Conservation (phyloP, 2,329 filamentous ascomycete genomes). For the Didymella pomorum region DNA sequence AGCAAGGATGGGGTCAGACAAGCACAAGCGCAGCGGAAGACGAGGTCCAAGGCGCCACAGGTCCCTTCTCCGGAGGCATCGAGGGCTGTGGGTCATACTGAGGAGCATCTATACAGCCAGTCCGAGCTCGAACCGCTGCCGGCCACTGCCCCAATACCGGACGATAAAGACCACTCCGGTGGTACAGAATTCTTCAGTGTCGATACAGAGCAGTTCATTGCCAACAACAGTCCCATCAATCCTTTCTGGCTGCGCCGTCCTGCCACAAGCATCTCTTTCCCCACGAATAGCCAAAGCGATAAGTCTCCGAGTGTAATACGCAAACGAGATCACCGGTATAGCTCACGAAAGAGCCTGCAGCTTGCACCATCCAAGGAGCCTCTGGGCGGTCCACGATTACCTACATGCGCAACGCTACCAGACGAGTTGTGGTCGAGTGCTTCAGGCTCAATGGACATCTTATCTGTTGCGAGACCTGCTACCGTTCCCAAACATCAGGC, state of each 20-base stretch:
- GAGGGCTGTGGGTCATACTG: constrained; percentile 20
- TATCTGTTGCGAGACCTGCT: constrained; percentile 20
- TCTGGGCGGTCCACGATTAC: constrained; percentile 9
- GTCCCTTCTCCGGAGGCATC: constrained; percentile 32
- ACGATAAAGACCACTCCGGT: constrained; percentile 20
- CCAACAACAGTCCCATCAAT: constrained; percentile 25
- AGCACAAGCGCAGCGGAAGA: constrained; percentile 4
- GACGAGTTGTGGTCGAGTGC: constrained; percentile 31
- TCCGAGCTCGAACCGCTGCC: constrained; percentile 24
- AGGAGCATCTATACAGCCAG: constrained; percentile 21
- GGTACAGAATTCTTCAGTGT: constrained; percentile 32
- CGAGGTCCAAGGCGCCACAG: constrained; percentile 11
- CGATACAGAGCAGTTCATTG: constrained; percentile 22
- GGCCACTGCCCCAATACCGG: constrained; percentile 28
- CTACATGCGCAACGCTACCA: constrained; percentile 6
- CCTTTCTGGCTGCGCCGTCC: constrained; percentile 39
- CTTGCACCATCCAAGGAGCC: constrained; percentile 29
- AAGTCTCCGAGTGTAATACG: constrained; percentile 34
- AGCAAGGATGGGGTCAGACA: background rate
- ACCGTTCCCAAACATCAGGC: background rate
- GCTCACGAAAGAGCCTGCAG: constrained; percentile 19
- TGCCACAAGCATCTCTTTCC: constrained; percentile 8
- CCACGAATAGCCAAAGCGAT: constrained; percentile 22
- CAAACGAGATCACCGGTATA: constrained; percentile 12
- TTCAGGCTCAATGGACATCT: constrained; percentile 38